Evolutionary conservation across 2,329 filamentous ascomycete species (phyloP).

Genomic region (Calonectria crousiana): DNA sequence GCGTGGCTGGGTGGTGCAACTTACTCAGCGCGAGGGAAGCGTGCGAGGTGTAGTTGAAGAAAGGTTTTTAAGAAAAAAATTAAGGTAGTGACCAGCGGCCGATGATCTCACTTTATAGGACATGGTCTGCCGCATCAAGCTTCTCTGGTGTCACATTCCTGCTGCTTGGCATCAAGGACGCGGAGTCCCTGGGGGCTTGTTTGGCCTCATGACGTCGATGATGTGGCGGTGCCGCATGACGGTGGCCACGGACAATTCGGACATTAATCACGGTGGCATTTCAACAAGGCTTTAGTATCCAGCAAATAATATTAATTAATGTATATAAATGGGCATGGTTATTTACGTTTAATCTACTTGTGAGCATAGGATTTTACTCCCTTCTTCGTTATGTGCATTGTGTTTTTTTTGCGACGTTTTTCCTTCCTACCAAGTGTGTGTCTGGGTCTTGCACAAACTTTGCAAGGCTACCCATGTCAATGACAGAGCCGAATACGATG

Average conservation of each 20-base stretch:
- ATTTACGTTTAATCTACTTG: not conserved
- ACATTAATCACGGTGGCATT: not conserved
- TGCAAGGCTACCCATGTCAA: not conserved
- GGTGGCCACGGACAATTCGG: not conserved
- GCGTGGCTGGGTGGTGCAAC: not conserved
- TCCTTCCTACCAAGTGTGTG: not conserved
- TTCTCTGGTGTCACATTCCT: conserved; percentile 20
- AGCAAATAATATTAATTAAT: not conserved
- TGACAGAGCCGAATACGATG: not conserved
- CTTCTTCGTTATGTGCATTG: not conserved
- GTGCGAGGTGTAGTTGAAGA: conserved; percentile 35
- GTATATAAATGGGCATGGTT: not conserved
- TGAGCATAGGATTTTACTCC: not conserved
- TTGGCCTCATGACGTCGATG: conserved; percentile 38
- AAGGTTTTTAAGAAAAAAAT: conserved; percentile 39
- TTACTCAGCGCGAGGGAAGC: not conserved
- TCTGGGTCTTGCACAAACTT: not conserved
- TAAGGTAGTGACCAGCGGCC: conserved; percentile 35
- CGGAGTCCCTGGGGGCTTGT: conserved; percentile 30
- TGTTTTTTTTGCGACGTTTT: not conserved
- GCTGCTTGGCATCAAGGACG: conserved; percentile 40
- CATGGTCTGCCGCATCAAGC: conserved; percentile 11
- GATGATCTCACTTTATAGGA: conserved; percentile 39
- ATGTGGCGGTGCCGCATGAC: conserved; percentile 36
- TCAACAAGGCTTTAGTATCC: not conserved